phyloP scores from a whole-genome alignment of 192 early-diverging fungal species.

The Rhizophlyctis rosea region DNA sequence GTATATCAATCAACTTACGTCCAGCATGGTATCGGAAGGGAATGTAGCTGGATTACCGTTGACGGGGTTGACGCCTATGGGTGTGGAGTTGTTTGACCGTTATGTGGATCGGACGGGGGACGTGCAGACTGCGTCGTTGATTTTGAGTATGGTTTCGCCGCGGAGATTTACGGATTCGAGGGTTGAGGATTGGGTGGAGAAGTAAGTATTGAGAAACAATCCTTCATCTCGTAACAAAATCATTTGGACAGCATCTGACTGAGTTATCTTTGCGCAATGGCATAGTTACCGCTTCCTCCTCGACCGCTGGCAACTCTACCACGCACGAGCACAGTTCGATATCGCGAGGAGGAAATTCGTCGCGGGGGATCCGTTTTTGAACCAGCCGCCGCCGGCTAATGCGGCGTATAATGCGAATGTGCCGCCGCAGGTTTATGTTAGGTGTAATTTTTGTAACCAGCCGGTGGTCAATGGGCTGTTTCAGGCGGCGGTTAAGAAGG shows the following conservation, averaged over 20 bases:
- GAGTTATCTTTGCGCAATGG: too few species aligned
- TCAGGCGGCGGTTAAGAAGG: slow-evolving; percentile 1
- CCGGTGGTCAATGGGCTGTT: slow-evolving; percentile 25
- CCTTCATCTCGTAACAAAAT: slow-evolving; percentile 3
- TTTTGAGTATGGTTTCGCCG: slow-evolving; percentile 62
- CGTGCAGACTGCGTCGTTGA: slow-evolving; percentile 81
- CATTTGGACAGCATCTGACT: not conserved
- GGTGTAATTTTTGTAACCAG: slow-evolving; percentile 84
- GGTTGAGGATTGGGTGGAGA: slow-evolving; percentile 71
- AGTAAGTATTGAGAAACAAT: slow-evolving; percentile 33
- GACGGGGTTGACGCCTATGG: slow-evolving; percentile 68
- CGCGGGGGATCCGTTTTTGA: slow-evolving; percentile 10
- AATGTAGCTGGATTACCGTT: slow-evolving; percentile 79
- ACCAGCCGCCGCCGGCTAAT: slow-evolving; percentile 14
- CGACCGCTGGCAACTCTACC: slow-evolving; percentile 85
- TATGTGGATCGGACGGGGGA: slow-evolving; percentile 86
- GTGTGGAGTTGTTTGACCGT: slow-evolving; percentile 70
- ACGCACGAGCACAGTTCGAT: slow-evolving; percentile 85
- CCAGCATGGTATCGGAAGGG: slow-evolving; percentile 57
- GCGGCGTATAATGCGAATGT: slow-evolving; percentile 16
- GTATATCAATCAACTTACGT: slow-evolving; percentile 58
- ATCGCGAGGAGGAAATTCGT: slow-evolving; percentile 68
- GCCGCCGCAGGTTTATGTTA: slow-evolving; percentile 74
- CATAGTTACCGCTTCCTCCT: slow-evolving; percentile 79
- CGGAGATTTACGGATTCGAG: slow-evolving; percentile 55